Evolutionary conservation across 2,329 filamentous ascomycete species (phyloP).

Genomic region (Aureobasidium zeae): DNA sequence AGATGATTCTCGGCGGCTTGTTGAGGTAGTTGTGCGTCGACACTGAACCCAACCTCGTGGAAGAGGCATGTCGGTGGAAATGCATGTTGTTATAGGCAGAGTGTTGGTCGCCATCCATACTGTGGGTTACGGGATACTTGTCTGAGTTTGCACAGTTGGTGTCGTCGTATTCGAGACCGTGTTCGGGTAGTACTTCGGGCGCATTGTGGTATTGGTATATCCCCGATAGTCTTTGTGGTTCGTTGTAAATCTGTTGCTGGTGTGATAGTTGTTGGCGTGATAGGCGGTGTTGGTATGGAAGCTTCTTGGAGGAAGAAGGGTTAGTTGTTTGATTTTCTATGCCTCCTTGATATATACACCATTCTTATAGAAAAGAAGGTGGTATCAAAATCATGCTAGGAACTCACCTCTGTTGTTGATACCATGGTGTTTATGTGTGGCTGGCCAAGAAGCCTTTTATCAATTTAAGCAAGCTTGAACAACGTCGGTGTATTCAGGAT

Average conservation of each 20-base stretch:
- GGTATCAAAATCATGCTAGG: too few relatives aligned
- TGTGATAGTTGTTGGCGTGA: slow-evolving; percentile 19
- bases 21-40: slow-evolving; percentile 23
- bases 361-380: too few relatives aligned
- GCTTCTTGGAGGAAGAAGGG: not conserved
- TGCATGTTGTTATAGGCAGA: too few relatives aligned
- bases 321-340: too few relatives aligned
- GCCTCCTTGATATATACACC: too few relatives aligned
- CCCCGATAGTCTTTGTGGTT: slow-evolving; percentile 22
- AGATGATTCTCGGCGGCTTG: slow-evolving; percentile 31
- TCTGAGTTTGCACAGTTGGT: slow-evolving; percentile 29
- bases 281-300: slow-evolving; percentile 18
- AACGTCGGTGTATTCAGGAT: not conserved
- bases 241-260: not conserved
- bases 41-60: too few relatives aligned
- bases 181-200: slow-evolving; percentile 31
- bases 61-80: too few relatives aligned
- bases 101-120: slow-evolving; percentile 17
- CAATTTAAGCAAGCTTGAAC: not conserved
- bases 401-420: slow-evolving; percentile 7
- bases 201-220: slow-evolving; percentile 34
- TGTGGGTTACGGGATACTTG: slow-evolving; percentile 30
- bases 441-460: slow-evolving; percentile 8
- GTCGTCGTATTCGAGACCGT: slow-evolving; percentile 33
- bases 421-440: not conserved